Conservation (phyloP, 2,329 filamentous ascomycete genomes). For the Aaosphaeria pasadenensis region DNA sequence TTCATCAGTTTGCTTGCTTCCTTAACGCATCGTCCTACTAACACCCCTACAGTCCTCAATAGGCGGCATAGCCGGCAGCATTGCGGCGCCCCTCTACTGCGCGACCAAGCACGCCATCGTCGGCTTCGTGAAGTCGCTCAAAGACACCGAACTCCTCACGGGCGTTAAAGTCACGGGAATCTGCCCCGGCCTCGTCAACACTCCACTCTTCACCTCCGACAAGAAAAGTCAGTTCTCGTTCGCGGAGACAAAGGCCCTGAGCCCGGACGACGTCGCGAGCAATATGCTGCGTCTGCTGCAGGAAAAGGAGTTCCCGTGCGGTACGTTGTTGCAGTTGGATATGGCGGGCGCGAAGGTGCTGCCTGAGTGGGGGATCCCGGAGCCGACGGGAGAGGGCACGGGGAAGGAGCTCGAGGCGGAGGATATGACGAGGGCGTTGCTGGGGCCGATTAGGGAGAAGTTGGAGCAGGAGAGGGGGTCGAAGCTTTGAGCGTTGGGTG, state of each 20-base stretch:
- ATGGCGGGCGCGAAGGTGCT: slow-evolving; percentile 16
- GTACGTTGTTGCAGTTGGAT: slow-evolving; percentile 21
- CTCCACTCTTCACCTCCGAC: slow-evolving; percentile 20
- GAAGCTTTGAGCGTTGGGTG: not conserved
- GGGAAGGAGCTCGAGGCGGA: slow-evolving; percentile 15
- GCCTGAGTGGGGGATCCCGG: slow-evolving; percentile 25
- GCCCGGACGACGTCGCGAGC: slow-evolving; percentile 19
- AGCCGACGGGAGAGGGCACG: slow-evolving; percentile 17
- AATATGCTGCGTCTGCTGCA: slow-evolving; percentile 21
- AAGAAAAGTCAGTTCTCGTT: slow-evolving; percentile 22
- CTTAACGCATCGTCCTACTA: not conserved
- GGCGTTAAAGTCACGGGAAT: slow-evolving; percentile 29
- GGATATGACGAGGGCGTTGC: slow-evolving; percentile 12
- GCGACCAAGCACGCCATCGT: slow-evolving; percentile 31
- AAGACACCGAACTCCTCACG: slow-evolving; percentile 20
- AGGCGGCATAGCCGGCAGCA: slow-evolving; percentile 18
- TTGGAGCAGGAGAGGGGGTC: slow-evolving; percentile 14
- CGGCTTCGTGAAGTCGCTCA: slow-evolving; percentile 29
- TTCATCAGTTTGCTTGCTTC: too few species aligned
- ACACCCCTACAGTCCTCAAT: slow-evolving; percentile 16
- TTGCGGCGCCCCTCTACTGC: slow-evolving; percentile 27
- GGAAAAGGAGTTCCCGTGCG: slow-evolving; percentile 25
- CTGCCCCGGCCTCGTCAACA: slow-evolving; percentile 23
- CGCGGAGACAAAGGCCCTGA: slow-evolving; percentile 7
- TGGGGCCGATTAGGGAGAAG: slow-evolving; percentile 17